Evolutionary conservation across 495 filamentous ascomycete genomes (phyloP), one percentile per base, ranked within the genome.

Genomic region (Aspergillus leporis): DNA sequence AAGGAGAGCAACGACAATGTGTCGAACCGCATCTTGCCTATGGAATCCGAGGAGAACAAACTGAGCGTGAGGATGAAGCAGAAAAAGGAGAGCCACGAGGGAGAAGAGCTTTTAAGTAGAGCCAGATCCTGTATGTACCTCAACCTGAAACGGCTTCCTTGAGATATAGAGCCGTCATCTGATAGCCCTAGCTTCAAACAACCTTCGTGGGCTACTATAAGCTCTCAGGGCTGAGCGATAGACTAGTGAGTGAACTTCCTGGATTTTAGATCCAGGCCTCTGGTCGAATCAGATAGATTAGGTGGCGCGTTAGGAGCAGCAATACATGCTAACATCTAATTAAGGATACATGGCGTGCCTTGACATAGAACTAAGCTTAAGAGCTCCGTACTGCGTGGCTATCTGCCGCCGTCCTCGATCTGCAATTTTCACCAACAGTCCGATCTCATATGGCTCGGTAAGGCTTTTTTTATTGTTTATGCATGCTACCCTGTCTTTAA

Each of bases 1-100:
- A 69, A 53, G 59, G 67, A 63, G 31, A 73, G 47, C 56, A 55
- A 54, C 19, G 52, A 45, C 7, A 54, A 30, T 7, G 36, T 43
- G 46, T 43, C 30, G 40, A 55, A 30, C 36, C 36, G 53, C 53
- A 55, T 55, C 9, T 30, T 46, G 36, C 53, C 25, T 34, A 22
- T 46, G 38, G 23, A 2, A 55, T 21, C 3, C 12, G 18, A 46
- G 46, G n/a, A 40, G 22, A 47, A 53, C 21, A 31, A 41, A 25
- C 25, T 19, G 23, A 53, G 51, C 22, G 21, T 53, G 32, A 23
- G 10, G 10, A 31, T 25, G 8, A 25, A 41, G 16, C 32, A 41
- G 41, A 25, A 25, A 31, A 22, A 32, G 10, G 18, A n/a, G 14
- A 48, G 28, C 21, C 13, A 22, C 19, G 30, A 14, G 32, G 10